Conservation (phyloP, 2,329 filamentous ascomycete genomes). For the Fusarium tanahbumbuense region DNA sequence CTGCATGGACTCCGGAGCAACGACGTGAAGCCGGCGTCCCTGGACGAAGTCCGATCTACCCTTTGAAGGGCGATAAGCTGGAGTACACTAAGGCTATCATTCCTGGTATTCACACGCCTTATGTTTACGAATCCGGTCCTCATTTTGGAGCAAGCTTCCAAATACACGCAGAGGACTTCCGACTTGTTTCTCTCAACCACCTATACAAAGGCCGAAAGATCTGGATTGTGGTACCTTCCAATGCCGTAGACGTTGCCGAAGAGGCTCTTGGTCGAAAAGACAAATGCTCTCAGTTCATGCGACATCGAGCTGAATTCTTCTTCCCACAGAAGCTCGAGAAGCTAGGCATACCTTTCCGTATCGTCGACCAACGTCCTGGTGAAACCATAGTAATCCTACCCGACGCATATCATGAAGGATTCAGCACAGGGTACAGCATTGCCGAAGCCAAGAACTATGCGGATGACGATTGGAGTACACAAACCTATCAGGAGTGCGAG, state of each 20-base stretch:
- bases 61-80: conserved; percentile 53
- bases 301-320: conserved; percentile 56
- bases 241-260: conserved; percentile 52
- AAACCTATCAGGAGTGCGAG: conserved; percentile 52
- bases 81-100: conserved; percentile 54
- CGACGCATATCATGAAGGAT: conserved; percentile 56
- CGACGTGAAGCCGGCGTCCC: conserved; percentile 53
- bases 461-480: conserved; percentile 51
- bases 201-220: conserved; percentile 56
- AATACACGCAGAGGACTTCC: conserved; percentile 56
- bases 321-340: conserved; percentile 55
- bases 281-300: conserved; percentile 56
- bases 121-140: conserved; percentile 55
- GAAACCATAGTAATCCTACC: conserved; percentile 56
- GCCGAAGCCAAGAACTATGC: conserved; percentile 57
- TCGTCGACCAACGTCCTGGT: conserved; percentile 54
- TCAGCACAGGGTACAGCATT: conserved; percentile 56
- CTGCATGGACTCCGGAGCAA: conserved; percentile 53
- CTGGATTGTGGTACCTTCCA: conserved; percentile 54
- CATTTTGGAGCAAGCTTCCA: conserved; percentile 56
- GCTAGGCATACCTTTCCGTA: conserved; percentile 53
- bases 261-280: conserved; percentile 49
- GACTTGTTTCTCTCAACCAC: conserved; percentile 54
- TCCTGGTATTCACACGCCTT: conserved; percentile 55
- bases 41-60: conserved; percentile 52